phyloP scores from a whole-genome alignment of 495 filamentous ascomycete species.

The Evernia prunastri region DNA sequence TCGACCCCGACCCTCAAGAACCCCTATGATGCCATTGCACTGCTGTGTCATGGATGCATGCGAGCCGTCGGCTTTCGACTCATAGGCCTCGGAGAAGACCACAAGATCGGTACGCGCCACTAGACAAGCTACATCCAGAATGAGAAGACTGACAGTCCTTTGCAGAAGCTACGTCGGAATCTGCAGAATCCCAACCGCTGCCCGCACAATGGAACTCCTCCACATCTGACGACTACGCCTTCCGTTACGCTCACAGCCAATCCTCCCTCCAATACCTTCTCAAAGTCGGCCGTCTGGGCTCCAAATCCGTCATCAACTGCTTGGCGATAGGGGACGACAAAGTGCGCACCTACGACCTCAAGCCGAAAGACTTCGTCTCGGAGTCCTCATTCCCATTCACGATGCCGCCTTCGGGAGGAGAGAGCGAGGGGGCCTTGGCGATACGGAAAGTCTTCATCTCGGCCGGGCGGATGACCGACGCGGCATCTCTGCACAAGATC shows the following conservation, averaged over 20 bases:
- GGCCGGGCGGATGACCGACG: slow-evolving; percentile 55
- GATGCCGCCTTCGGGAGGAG: slow-evolving; percentile 11
- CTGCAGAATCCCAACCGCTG: slow-evolving; percentile 46
- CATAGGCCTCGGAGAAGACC: slow-evolving; percentile 74
- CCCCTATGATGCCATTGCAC: slow-evolving; percentile 76
- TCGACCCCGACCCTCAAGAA: slow-evolving; percentile 58
- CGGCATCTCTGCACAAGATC: slow-evolving; percentile 61
- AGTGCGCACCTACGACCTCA: slow-evolving; percentile 69
- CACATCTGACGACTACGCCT: slow-evolving; percentile 57
- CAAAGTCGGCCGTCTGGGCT: slow-evolving; percentile 73
- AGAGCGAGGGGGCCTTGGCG: slow-evolving; percentile 29
- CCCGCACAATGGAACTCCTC: slow-evolving; percentile 71
- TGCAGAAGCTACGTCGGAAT: slow-evolving; percentile 45
- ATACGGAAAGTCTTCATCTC: slow-evolving; percentile 72
- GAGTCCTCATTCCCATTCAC: slow-evolving; percentile 50
- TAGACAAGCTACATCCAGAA: no score
- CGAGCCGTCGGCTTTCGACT: slow-evolving; percentile 72
- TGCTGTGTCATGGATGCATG: slow-evolving; percentile 83
- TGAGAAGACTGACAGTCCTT: slow-evolving; percentile 18
- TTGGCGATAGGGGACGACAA: slow-evolving; percentile 74
- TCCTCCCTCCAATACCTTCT: slow-evolving; percentile 80
- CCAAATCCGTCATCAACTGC: slow-evolving; percentile 75
- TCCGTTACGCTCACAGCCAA: slow-evolving; percentile 86
- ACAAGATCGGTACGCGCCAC: slow-evolving; percentile 49
- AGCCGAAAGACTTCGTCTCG: slow-evolving; percentile 69